Percentiles rank a stretch among this genome's conserved stretches.
These are phyloP conservation scores for Dactylorhiza incarnata DNA, from an alignment of 106 monocot genomes.

Conservation along the genomic window DNA sequence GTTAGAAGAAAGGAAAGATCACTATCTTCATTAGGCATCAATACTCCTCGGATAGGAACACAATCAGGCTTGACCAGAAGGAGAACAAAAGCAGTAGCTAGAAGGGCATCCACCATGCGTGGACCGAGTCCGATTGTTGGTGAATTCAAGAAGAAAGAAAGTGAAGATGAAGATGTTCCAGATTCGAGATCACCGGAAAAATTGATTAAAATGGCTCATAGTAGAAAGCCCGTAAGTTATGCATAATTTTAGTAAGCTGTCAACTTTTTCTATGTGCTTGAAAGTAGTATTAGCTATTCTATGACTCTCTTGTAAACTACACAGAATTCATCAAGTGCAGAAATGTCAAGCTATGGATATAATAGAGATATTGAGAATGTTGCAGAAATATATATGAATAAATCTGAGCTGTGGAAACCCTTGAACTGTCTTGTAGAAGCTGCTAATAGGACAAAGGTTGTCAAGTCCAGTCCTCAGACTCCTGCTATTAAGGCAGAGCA, in stretches of 20 bases:
- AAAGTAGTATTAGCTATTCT: background rate
- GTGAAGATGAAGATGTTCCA: slow-evolving; percentile 18
- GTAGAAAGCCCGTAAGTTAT: slow-evolving; percentile 46
- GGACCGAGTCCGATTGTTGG: slow-evolving; percentile 34
- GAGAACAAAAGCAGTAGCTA: slow-evolving; percentile 56
- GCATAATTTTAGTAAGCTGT: background rate
- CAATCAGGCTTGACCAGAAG: slow-evolving; percentile 51
- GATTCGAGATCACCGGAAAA: slow-evolving; percentile 25
- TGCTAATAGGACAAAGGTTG: slow-evolving; percentile 47
- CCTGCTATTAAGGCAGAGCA: slow-evolving; percentile 32
- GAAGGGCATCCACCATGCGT: slow-evolving; percentile 39
- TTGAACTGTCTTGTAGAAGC: slow-evolving; percentile 73
- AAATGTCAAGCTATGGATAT: slow-evolving; percentile 18
- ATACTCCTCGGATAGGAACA: slow-evolving; percentile 48
- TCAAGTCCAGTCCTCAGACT: slow-evolving; percentile 28
- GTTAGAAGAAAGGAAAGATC: slow-evolving; percentile 90
- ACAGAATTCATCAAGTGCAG: slow-evolving; percentile 50
- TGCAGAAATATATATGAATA: slow-evolving; percentile 28
- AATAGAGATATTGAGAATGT: slow-evolving; percentile 33
- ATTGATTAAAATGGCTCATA: slow-evolving; percentile 12
- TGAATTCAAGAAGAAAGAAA: slow-evolving; percentile 39
- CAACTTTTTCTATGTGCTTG: background rate
- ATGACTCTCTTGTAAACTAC: background rate
- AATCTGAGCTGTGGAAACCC: slow-evolving; percentile 71
- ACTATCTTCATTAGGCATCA: slow-evolving; percentile 85